phyloP scores from a whole-genome alignment of 345 rosid genomes.

The Pistacia atlantica region DNA sequence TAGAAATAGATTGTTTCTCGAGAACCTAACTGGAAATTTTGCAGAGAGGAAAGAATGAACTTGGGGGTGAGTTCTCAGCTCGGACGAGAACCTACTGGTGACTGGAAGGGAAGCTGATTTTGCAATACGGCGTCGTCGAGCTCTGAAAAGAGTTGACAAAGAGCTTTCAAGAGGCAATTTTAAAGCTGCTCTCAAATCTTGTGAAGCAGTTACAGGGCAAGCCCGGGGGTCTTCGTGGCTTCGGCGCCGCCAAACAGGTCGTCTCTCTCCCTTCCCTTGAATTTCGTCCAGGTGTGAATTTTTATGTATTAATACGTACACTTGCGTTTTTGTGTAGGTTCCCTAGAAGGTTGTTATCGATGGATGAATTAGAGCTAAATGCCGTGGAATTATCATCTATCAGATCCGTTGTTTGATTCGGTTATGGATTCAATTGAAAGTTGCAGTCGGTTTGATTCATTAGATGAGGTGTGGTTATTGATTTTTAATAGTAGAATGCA shows the following conservation, averaged over 20 bases:
- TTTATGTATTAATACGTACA: background rate
- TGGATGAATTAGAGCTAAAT: slow-evolving; percentile 35
- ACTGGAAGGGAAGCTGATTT: slow-evolving; percentile 16
- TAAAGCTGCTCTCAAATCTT: slow-evolving; percentile 40
- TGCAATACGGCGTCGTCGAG: slow-evolving; percentile 33
- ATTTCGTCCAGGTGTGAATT: background rate
- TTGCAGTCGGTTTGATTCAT: slow-evolving; percentile 32
- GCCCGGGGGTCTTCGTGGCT: slow-evolving; percentile 46
- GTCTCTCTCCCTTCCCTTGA: background rate
- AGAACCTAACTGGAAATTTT: too few relatives aligned
- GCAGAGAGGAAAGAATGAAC: slow-evolving; percentile 18
- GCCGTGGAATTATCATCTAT: slow-evolving; percentile 26
- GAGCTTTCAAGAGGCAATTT: slow-evolving; percentile 48
- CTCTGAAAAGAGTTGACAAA: slow-evolving; percentile 44
- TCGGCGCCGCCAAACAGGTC: slow-evolving; percentile 55
- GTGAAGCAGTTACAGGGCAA: slow-evolving; percentile 50
- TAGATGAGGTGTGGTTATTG: slow-evolving; percentile 20
- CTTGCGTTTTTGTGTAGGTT: slow-evolving; percentile 29
- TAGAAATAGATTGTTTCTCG: background rate
- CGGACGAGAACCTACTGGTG: slow-evolving; percentile 8
- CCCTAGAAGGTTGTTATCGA: slow-evolving; percentile 39
- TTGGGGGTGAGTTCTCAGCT: slow-evolving; percentile 3
- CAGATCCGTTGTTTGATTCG: slow-evolving; percentile 36
- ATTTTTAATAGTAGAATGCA: background rate
- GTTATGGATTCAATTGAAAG: slow-evolving; percentile 31